Evolutionary conservation across 331 rosid species (phyloP).

Genomic region (Arachis monticola): DNA sequence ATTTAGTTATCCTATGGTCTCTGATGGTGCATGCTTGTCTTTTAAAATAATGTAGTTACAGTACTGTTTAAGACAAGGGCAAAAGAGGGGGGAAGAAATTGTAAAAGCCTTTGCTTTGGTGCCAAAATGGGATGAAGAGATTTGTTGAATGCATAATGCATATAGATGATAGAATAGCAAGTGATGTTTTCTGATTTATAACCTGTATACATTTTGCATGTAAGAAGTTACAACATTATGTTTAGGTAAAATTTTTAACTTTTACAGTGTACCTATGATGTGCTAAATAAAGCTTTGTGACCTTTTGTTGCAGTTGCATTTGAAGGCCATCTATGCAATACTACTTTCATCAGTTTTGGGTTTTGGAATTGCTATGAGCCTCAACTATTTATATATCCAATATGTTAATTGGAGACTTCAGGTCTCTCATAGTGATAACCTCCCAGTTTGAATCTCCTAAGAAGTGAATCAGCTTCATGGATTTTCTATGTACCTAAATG

Average conservation of each 20-base stretch:
- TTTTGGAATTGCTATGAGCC: constrained; percentile 76
- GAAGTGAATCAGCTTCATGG: constrained; percentile 11
- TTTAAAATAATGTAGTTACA: background rate
- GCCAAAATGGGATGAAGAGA: background rate
- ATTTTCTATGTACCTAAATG: constrained; percentile 22
- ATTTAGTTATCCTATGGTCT: background rate
- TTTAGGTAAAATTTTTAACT: background rate
- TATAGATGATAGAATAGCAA: background rate
- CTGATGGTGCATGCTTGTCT: background rate
- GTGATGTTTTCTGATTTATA: background rate
- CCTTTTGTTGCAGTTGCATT: constrained; percentile 68
- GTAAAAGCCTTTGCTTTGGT: background rate
- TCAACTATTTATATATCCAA: constrained; percentile 69
- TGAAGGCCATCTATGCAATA: constrained; percentile 71
- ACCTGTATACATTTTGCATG: background rate
- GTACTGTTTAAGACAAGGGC: background rate
- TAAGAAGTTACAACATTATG: background rate
- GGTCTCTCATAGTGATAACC: constrained; percentile 53
- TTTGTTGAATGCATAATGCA: background rate
- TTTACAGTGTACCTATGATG: constrained; percentile 10
- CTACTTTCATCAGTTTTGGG: constrained; percentile 78
- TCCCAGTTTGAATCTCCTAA: constrained; percentile 58
- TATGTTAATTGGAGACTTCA: constrained; percentile 73
- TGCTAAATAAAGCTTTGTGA: constrained; percentile 29
- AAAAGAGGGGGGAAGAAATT: background rate